Evolutionary conservation across 768 basidiomycete genomes (phyloP), one percentile per base, ranked within the genome.

Genomic region (Pisolithus albus): DNA sequence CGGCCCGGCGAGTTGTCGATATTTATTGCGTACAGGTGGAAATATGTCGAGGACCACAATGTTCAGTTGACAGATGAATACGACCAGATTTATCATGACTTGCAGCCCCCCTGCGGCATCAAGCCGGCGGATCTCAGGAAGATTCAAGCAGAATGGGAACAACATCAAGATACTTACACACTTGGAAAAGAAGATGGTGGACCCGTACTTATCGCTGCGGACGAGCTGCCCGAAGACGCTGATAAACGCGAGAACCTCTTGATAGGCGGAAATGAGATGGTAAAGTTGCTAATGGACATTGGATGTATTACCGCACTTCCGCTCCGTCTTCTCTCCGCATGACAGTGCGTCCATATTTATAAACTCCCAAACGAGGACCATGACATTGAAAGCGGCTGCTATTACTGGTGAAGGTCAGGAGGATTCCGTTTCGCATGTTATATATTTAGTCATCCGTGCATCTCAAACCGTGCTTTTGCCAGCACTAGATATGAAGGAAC

Each of bases 41-140:
- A 63, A 7, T 80, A 77, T 58, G 72, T 73, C 21, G 53, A 69
- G 43, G 55, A 68, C 34, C 59, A 80, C 58, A 64, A 75, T 36
- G 73, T 81, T 18, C 73, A 72, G 47, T 66, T 80, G 7, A 73
- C 74, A 7, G 79, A 80, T 58, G 79, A 80, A 53, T 81, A 80
- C 56, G 78, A 80, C 58, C 73, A 75, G 49, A 79, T 81, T 48
- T 56, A 65, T 53, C 59, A 53, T 15, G 71, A 76, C 53, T 54
- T 79, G 7, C 64, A 70, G 28, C 76, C 75, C 0, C 76, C 72
- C 60, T 75, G 71, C 69, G 76, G 70, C 8, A 57, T 75, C 34
- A 52, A 58, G 7, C 74, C 75, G 7, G 41, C 46, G 0, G 65
- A 67, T 39, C 59, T 76, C 1, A 59, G 59, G 28, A 43, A 34